Percentiles rank a stretch among this genome's conserved stretches.
Conservation (phyloP, 495 filamentous ascomycete species). For the Hypoxylon intermedium region DNA sequence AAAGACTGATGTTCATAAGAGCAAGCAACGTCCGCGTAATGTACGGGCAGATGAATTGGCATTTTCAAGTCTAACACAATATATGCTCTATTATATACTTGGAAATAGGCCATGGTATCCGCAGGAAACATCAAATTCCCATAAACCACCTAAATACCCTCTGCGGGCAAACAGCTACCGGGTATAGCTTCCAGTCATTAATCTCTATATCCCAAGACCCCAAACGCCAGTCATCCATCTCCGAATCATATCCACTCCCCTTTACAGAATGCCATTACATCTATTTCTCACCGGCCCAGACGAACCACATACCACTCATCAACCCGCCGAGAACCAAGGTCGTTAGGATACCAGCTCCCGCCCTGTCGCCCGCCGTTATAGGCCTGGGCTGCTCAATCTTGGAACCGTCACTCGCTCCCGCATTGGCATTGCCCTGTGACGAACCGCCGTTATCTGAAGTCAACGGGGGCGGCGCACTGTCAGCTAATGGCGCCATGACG, state of each 20-base stretch:
- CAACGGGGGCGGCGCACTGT: slow-evolving; percentile 50
- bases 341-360: slow-evolving; percentile 64
- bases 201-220: too few relatives aligned
- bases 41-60: too few relatives aligned
- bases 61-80: too few relatives aligned
- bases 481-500: slow-evolving; percentile 56
- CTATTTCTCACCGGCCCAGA: slow-evolving; percentile 16
- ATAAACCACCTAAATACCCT: neutral
- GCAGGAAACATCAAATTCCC: too few relatives aligned
- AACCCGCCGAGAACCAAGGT: slow-evolving; percentile 56
- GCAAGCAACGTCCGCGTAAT: too few relatives aligned
- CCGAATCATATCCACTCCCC: neutral
- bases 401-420: slow-evolving; percentile 47
- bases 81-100: too few relatives aligned
- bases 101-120: too few relatives aligned
- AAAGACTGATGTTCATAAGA: too few relatives aligned
- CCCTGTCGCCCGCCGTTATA: slow-evolving; percentile 59
- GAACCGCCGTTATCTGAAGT: slow-evolving; percentile 67
- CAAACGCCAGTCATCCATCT: slow-evolving; percentile 4
- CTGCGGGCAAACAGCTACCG: neutral
- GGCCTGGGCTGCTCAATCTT: slow-evolving; percentile 32
- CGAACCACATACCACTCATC: slow-evolving; percentile 42
- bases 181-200: too few relatives aligned
- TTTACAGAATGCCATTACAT: neutral
- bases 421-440: slow-evolving; percentile 67